Evolutionary conservation across 768 basidiomycete species (phyloP).

Genomic region (Clitopilus passeckerianus): DNA sequence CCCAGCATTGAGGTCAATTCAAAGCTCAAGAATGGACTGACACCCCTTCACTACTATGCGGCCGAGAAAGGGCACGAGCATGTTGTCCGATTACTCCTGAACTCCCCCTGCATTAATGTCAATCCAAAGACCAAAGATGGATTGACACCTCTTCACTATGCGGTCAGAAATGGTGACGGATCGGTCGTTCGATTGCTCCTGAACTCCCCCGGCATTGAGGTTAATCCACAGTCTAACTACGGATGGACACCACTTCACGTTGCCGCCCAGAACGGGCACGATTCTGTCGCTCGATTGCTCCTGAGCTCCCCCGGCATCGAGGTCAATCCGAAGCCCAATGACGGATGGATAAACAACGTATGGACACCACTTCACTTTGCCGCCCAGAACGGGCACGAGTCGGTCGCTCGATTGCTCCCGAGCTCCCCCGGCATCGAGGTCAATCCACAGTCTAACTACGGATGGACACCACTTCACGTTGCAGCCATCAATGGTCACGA

Average conservation of each 20-base stretch:
- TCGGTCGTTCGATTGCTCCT: neutral
- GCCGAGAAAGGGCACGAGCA: too few relatives aligned
- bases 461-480: too few relatives aligned
- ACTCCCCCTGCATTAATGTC: neutral
- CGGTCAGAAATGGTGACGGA: neutral
- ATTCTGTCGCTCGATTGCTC: neutral
- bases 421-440: too few relatives aligned
- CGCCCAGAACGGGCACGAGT: too few relatives aligned
- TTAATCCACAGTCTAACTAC: neutral
- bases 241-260: neutral
- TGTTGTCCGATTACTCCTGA: neutral
- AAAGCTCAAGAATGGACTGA: too few relatives aligned
- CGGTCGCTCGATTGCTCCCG: too few relatives aligned
- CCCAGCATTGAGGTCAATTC: too few relatives aligned
- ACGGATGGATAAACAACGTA: neutral
- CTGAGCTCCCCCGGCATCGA: neutral
- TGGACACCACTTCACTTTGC: too few relatives aligned
- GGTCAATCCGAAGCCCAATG: neutral
- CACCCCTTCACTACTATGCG: too few relatives aligned
- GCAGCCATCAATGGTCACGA: too few relatives aligned
- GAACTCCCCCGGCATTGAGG: neutral
- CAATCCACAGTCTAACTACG: too few relatives aligned
- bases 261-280: neutral
- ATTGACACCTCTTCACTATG: neutral
- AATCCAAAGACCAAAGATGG: neutral